Conservation (phyloP, 1,284 basidiomycete genomes). For the Rhodotorula glutinis region DNA sequence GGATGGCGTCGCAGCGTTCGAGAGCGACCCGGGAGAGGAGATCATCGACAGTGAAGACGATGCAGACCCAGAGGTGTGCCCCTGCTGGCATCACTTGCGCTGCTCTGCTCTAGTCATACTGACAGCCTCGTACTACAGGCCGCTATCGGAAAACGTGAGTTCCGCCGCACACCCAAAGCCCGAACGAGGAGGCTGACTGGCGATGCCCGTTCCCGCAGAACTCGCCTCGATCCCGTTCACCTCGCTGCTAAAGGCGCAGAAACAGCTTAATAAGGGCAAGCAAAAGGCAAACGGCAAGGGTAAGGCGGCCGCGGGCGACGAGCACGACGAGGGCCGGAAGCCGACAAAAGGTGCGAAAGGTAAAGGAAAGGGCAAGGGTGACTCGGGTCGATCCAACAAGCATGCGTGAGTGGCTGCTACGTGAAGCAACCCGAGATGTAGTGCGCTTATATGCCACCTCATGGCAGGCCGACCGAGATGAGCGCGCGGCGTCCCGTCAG, state of each 20-base stretch:
- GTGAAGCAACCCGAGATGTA: neutral
- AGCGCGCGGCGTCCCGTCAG: constrained; percentile 84
- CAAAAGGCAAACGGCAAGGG: constrained; percentile 19
- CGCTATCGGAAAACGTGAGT: constrained; percentile 5
- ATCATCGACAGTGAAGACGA: constrained; percentile 22
- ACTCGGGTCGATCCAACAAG: constrained; percentile 67
- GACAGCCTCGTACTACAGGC: neutral
- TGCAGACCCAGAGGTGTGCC: constrained; percentile 24
- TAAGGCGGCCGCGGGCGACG: neutral
- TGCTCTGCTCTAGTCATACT: neutral
- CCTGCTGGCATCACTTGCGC: too few relatives aligned
- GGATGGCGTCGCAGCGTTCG: constrained; percentile 27
- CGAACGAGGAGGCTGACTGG: neutral
- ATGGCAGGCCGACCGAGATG: constrained; percentile 69
- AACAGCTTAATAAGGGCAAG: constrained; percentile 26
- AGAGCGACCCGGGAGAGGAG: constrained; percentile 33
- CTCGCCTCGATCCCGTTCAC: constrained; percentile 36
- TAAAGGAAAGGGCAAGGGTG: constrained; percentile 14
- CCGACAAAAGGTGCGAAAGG: constrained; percentile 27
- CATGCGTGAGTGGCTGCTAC: constrained; percentile 67
- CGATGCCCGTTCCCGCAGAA: constrained; percentile 13
- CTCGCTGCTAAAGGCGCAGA: constrained; percentile 37
- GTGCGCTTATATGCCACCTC: neutral
- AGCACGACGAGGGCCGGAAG: constrained; percentile 25
- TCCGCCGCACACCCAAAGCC: too few relatives aligned